Evolutionary conservation across 1,284 basidiomycete genomes (phyloP).

Genomic region (Cryptococcus wingfieldii): DNA sequence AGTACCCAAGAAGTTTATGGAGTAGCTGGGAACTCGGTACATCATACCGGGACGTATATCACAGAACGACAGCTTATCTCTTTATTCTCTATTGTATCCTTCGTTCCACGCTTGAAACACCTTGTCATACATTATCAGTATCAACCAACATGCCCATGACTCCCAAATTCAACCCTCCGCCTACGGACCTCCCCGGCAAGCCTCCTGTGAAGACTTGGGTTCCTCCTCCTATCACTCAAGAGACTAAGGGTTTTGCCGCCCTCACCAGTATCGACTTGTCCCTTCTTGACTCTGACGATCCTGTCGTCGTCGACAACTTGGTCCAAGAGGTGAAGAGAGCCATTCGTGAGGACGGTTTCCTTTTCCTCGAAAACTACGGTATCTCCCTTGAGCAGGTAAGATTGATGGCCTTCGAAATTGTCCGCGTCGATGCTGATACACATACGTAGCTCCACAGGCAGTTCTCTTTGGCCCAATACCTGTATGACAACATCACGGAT

Average conservation of each 20-base stretch:
- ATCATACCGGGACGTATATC: no score
- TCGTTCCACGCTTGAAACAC: no score
- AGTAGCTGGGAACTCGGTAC: no score
- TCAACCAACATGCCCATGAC: conserved; percentile 17
- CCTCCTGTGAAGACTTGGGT: conserved; percentile 26
- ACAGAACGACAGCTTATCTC: no score
- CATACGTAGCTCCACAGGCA: conserved; percentile 31
- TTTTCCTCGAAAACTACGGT: conserved; percentile 41
- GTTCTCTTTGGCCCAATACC: conserved; percentile 34
- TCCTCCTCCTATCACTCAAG: conserved; percentile 27
- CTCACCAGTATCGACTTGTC: conserved; percentile 31
- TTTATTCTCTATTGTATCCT: no score
- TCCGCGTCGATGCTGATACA: background rate
- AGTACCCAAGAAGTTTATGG: no score
- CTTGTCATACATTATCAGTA: no score
- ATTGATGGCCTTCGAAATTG: background rate
- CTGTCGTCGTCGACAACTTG: conserved; percentile 21
- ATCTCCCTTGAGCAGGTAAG: conserved; percentile 31
- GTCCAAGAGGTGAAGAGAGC: conserved; percentile 25
- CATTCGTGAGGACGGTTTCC: conserved; percentile 37
- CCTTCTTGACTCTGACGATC: conserved; percentile 31
- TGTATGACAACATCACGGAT: conserved; percentile 31
- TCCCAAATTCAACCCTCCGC: conserved; percentile 28
- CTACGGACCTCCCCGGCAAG: conserved; percentile 26
- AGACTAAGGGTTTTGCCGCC: conserved; percentile 30